phyloP scores from a whole-genome alignment of 805 yeast genomes.

The Candida odintsovae region DNA sequence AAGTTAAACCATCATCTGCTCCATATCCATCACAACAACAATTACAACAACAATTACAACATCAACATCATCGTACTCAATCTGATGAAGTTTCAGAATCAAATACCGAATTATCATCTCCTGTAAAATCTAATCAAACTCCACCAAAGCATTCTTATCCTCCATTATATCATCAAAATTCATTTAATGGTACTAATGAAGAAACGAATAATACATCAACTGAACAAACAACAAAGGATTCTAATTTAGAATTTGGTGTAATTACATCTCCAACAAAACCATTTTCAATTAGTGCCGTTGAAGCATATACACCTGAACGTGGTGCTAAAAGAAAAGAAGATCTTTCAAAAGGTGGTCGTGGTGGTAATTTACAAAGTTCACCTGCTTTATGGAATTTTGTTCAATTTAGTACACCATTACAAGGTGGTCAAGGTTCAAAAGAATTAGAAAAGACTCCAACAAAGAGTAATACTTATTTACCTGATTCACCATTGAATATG shows the following conservation, averaged over 20 bases:
- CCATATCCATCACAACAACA: background rate
- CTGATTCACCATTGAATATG: conserved; percentile 20
- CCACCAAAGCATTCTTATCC: conserved; percentile 12
- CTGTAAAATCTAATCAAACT: conserved; percentile 11
- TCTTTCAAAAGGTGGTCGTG: background rate
- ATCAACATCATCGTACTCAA: background rate
- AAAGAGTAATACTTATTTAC: conserved; percentile 11
- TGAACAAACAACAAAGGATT: conserved; percentile 4
- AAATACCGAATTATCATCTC: conserved; percentile 14
- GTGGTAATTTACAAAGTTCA: conserved; percentile 36
- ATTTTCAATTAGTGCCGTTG: conserved; percentile 44
- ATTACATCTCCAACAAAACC: conserved; percentile 34
- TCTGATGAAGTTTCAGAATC: conserved; percentile 5
- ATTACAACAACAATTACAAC: background rate
- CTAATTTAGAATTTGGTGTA: conserved; percentile 20
- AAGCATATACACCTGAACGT: conserved; percentile 61
- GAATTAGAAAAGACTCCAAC: conserved; percentile 13
- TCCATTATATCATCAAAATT: conserved; percentile 4
- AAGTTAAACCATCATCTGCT: conserved; percentile 12
- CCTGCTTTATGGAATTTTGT: conserved; percentile 95
- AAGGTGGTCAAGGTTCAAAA: conserved; percentile 15
- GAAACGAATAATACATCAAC: conserved; percentile 6
- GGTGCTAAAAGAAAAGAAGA: conserved; percentile 28
- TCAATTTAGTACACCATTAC: conserved; percentile 52
- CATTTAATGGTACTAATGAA: conserved; percentile 4